phyloP scores from a whole-genome alignment of 2,329 filamentous ascomycete genomes.

The Aspergillus piperis region DNA sequence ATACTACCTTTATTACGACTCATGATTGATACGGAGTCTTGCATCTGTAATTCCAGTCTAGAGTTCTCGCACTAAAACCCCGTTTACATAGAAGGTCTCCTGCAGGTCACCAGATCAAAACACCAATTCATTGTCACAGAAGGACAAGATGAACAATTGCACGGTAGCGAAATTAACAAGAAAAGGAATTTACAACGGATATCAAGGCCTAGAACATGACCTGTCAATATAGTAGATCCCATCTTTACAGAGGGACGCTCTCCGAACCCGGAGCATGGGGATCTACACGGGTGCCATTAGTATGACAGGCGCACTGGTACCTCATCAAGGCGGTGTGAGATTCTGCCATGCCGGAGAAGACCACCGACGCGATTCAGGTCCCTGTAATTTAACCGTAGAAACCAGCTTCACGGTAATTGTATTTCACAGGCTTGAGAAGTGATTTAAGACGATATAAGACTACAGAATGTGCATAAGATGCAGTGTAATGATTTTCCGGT shows the following conservation, averaged over 20 bases:
- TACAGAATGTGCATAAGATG: too few relatives aligned
- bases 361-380: background rate
- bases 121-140: background rate
- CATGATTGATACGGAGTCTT: background rate
- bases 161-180: background rate
- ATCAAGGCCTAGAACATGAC: background rate
- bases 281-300: background rate
- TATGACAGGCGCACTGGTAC: background rate
- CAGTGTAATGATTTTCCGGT: too few relatives aligned
- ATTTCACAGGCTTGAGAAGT: too few relatives aligned
- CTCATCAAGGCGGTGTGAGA: background rate
- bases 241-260: too few relatives aligned
- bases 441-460: too few relatives aligned
- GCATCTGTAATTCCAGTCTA: background rate
- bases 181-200: background rate
- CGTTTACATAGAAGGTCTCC: background rate
- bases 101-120: background rate
- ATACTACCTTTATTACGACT: background rate
- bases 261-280: background rate
- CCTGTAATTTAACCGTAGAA: background rate
- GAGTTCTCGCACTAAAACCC: background rate
- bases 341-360: background rate
- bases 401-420: too few relatives aligned
- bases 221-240: background rate
- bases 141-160: background rate